Base-by-base conservation (phyloP, 1,284 basidiomycete species). In the Rhodotorula sp. region DNA sequence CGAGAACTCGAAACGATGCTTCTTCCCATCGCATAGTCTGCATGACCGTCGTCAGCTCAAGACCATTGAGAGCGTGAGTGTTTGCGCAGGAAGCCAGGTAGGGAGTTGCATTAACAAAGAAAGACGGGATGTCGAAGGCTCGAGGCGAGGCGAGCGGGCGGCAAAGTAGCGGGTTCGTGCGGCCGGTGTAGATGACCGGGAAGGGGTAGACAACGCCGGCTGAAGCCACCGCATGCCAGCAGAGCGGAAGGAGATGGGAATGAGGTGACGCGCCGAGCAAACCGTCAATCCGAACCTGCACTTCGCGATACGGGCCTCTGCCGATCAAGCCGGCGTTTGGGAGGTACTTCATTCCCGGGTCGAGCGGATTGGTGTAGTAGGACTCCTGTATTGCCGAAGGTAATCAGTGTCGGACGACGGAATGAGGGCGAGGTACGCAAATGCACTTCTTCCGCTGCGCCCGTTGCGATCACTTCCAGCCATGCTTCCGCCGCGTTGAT, bases 141-240 rank as follows among this genome's bases (percentile, higher is more conserved):
- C 75, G 65, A 13, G 68, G 71, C 16, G 72, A 68, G 13, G 72
- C 68, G 20, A 76, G 54, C 8, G 75, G 75, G 4, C 75, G 71
- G 73, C 75, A 76, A 20, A 73, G 69, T 1, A 70, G 58, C 10
- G 74, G 75, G 9, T 71, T 71, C 13, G 75, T 68, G 0, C 75
- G 73, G 20, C 75, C 75, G 4, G 75, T 75, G 52, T 73, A 76
- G 31, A 75, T 69, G 13, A 76, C 74, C 7, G 73, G 73, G 51
- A 73, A 73, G 9, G 74, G 73, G 40, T 69, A 69, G 1, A 69
- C 70, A 30, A 73, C 60, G 2, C 73, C 74, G n/a, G 62, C 66
- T 68, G 65, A 13, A 0, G 0, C 11, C 2, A 18, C 6, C 16
- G 22, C 9, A 28, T 4, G 24, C 13, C 24, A 60, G 50, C 31